phyloP scores from a whole-genome alignment of 2,329 filamentous ascomycete species.

The Diaporthe batatas region DNA sequence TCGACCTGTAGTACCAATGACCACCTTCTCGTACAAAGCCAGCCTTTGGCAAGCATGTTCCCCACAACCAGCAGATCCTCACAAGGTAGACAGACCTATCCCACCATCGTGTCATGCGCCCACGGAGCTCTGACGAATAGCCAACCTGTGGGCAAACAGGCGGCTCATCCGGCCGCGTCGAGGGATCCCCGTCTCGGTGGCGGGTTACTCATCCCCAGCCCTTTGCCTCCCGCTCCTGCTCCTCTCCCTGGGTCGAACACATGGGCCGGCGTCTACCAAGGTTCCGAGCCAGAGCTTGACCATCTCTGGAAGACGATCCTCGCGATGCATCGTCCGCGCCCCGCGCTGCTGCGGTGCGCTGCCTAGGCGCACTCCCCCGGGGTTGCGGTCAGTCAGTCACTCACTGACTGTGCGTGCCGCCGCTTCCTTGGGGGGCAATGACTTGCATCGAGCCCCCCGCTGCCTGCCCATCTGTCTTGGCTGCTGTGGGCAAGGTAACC shows the following conservation, averaged over 20 bases:
- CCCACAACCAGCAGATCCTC: neutral
- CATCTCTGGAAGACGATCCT: constrained; percentile 1
- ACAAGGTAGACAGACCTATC: neutral
- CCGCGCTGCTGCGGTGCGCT: neutral
- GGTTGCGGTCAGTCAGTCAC: neutral
- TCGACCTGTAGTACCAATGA: neutral
- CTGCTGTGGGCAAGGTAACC: constrained; percentile 3
- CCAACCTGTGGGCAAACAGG: neutral
- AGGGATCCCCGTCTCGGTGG: neutral
- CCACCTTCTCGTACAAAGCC: neutral
- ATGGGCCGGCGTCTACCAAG: constrained; percentile 8
- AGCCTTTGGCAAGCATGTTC: neutral
- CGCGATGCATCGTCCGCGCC: constrained; percentile 11
- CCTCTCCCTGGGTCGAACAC: neutral
- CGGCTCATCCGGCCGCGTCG: neutral
- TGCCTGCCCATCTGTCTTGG: constrained; percentile 10
- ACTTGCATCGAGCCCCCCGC: neutral
- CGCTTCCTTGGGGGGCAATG: neutral
- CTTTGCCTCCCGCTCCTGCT: neutral
- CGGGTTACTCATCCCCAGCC: neutral
- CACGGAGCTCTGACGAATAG: neutral
- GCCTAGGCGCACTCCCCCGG: neutral
- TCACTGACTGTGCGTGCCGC: constrained; percentile 11
- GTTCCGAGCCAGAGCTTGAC: constrained; percentile 19
- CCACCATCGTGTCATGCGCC: neutral